Evolutionary conservation across 23 red algal genomes (phyloP).

Genomic region (Gracilaria vermiculophylla): DNA sequence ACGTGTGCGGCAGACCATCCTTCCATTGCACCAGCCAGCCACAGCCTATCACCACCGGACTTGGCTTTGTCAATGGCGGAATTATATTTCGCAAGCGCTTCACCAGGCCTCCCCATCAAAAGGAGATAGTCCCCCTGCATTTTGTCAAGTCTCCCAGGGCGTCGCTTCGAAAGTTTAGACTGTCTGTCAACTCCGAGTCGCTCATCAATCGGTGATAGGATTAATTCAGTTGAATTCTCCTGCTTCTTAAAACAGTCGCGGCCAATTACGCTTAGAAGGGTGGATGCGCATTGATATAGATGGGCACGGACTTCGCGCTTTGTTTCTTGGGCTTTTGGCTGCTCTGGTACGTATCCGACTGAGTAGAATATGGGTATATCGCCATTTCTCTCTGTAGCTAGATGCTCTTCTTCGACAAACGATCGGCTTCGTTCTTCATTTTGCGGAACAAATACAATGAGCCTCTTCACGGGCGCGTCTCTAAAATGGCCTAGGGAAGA

Average conservation of each 20-base stretch:
- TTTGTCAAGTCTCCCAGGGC: slow-evolving; percentile 70
- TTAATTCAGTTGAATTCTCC: slow-evolving; percentile 48
- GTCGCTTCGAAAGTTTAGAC: slow-evolving; percentile 67
- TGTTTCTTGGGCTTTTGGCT: slow-evolving; percentile 30
- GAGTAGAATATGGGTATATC: slow-evolving; percentile 29
- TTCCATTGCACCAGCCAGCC: slow-evolving; percentile 82
- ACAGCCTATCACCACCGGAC: slow-evolving; percentile 64
- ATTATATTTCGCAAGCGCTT: slow-evolving; percentile 70
- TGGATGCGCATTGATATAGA: slow-evolving; percentile 62
- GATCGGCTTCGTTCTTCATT: slow-evolving; percentile 23
- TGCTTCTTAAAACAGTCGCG: slow-evolving; percentile 32
- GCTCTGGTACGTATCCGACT: slow-evolving; percentile 61
- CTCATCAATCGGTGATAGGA: slow-evolving; percentile 70
- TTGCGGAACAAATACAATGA: slow-evolving; percentile 54
- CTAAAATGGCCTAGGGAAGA: slow-evolving; percentile 46
- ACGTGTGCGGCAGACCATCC: slow-evolving; percentile 72
- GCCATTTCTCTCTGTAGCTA: slow-evolving; percentile 1
- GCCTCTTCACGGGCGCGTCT: slow-evolving; percentile 43
- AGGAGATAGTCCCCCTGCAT: slow-evolving; percentile 68
- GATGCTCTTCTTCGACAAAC: slow-evolving; percentile 49
- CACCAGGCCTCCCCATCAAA: slow-evolving; percentile 50
- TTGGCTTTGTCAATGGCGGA: slow-evolving; percentile 67
- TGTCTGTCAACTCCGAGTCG: slow-evolving; percentile 55
- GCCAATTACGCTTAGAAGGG: slow-evolving; percentile 48
- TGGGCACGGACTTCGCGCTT: slow-evolving; percentile 62